Evolutionary conservation across 495 filamentous ascomycete genomes (phyloP).

Genomic region (Xylaria telfairii): DNA sequence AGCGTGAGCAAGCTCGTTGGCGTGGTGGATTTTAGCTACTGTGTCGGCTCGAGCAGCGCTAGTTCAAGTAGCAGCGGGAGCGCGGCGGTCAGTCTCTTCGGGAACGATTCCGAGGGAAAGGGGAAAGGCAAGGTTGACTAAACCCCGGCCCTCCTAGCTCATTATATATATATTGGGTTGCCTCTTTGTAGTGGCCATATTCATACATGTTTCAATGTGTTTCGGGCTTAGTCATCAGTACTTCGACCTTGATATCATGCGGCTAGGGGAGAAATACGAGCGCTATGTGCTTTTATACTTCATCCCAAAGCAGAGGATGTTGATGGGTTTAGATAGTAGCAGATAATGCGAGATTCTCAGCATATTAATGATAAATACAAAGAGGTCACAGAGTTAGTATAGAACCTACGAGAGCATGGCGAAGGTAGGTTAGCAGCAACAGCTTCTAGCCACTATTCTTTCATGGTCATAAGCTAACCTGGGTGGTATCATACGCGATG

Average conservation of each 20-base stretch:
- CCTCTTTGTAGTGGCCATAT: neutral
- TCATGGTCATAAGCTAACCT: neutral
- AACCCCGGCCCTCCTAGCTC: neutral
- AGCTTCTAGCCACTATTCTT: neutral
- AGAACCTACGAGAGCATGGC: neutral
- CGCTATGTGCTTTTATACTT: neutral
- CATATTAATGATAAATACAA: neutral
- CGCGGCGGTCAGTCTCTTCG: neutral
- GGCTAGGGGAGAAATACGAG: neutral
- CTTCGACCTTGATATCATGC: neutral
- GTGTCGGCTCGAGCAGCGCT: constrained; percentile 23
- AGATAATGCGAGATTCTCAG: neutral
- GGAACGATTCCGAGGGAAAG: neutral
- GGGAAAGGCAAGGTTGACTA: constrained; percentile 26
- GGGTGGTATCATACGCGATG: neutral
- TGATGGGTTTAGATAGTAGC: neutral
- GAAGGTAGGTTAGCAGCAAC: neutral
- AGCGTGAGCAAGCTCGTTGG: constrained; percentile 75
- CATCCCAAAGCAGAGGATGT: neutral
- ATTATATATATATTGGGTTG: neutral
- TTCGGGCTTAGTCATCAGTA: neutral
- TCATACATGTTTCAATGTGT: neutral
- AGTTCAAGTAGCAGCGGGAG: neutral
- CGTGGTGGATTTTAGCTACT: constrained; percentile 81
- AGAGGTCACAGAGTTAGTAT: too few relatives aligned